Conservation (phyloP, 2,329 filamentous ascomycete species). For the Cladophialophora bantiana region DNA sequence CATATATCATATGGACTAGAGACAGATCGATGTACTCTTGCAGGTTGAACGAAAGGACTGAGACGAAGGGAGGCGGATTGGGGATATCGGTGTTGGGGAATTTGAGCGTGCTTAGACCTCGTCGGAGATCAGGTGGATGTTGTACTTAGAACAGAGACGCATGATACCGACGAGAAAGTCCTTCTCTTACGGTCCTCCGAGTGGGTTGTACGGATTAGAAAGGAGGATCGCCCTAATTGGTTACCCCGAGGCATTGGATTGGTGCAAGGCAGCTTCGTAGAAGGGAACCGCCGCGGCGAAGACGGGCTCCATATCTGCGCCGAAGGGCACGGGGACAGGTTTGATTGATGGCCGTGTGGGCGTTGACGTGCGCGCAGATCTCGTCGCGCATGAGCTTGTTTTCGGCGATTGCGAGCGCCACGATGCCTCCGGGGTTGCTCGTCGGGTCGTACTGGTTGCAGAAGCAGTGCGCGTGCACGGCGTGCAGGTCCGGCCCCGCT, state of each 20-base stretch:
- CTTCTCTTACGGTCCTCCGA: slow-evolving; percentile 57
- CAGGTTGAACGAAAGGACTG: slow-evolving; percentile 55
- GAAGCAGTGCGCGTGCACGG: slow-evolving; percentile 34
- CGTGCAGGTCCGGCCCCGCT: slow-evolving; percentile 22
- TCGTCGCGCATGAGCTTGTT: slow-evolving; percentile 38
- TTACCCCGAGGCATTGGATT: slow-evolving; percentile 48
- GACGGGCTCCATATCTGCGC: slow-evolving; percentile 45
- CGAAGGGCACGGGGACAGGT: slow-evolving; percentile 36
- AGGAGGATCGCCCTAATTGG: slow-evolving; percentile 55
- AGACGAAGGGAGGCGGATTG: slow-evolving; percentile 51
- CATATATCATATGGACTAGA: slow-evolving; percentile 35
- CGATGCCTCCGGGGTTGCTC: slow-evolving; percentile 32
- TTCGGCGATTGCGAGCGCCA: slow-evolving; percentile 36
- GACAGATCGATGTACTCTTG: slow-evolving; percentile 55
- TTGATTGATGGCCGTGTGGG: slow-evolving; percentile 33
- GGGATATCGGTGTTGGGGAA: slow-evolving; percentile 49
- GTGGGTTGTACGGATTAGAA: slow-evolving; percentile 60
- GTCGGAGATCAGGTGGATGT: slow-evolving; percentile 63
- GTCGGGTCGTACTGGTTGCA: slow-evolving; percentile 34
- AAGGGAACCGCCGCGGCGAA: slow-evolving; percentile 49
- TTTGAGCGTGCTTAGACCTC: slow-evolving; percentile 66
- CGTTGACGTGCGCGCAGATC: slow-evolving; percentile 33
- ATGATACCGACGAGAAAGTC: slow-evolving; percentile 53
- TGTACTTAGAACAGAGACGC: slow-evolving; percentile 57
- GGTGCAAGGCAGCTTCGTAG: slow-evolving; percentile 55